These are phyloP conservation scores for Tanacetum coccineum DNA, from an alignment of 129 eudicot species.

Conservation along the genomic window DNA sequence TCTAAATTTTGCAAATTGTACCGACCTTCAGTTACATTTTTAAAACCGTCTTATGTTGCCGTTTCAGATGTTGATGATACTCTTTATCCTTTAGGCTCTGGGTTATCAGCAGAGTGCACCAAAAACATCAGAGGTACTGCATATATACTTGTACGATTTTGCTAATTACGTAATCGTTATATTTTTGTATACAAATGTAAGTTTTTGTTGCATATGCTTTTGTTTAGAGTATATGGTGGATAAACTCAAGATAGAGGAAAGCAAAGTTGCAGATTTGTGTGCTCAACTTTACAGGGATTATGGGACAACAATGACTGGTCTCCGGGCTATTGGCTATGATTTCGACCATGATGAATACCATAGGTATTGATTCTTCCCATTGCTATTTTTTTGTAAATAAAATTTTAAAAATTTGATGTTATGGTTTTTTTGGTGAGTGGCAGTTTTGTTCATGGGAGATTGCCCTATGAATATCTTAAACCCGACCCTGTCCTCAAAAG, in stretches of 20 bases:
- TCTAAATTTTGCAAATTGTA: neutral
- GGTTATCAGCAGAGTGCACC: slow-evolving; percentile 61
- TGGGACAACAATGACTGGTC: slow-evolving; percentile 88
- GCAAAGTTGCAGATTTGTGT: slow-evolving; percentile 58
- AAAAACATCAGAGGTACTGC: slow-evolving; percentile 73
- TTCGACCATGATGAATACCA: slow-evolving; percentile 87
- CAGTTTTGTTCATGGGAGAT: slow-evolving; percentile 92
- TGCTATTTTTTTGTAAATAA: neutral
- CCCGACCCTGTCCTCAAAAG: slow-evolving; percentile 69
- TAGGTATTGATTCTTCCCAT: slow-evolving; percentile 35
- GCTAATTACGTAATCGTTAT: neutral
- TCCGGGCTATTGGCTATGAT: slow-evolving; percentile 41
- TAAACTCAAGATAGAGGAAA: slow-evolving; percentile 68
- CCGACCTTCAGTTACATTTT: neutral
- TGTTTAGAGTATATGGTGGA: slow-evolving; percentile 69
- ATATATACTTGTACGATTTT: neutral
- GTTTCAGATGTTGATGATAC: slow-evolving; percentile 95
- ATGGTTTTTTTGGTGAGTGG: neutral
- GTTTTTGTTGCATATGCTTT: neutral
- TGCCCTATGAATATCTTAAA: slow-evolving; percentile 80
- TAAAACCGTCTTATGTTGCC: neutral
- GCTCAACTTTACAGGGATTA: slow-evolving; percentile 68
- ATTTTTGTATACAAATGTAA: neutral
- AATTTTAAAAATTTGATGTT: neutral
- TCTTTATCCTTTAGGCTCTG: slow-evolving; percentile 80